Conservation (phyloP, 257 asterid species). For the Ehretia macrophylla region DNA sequence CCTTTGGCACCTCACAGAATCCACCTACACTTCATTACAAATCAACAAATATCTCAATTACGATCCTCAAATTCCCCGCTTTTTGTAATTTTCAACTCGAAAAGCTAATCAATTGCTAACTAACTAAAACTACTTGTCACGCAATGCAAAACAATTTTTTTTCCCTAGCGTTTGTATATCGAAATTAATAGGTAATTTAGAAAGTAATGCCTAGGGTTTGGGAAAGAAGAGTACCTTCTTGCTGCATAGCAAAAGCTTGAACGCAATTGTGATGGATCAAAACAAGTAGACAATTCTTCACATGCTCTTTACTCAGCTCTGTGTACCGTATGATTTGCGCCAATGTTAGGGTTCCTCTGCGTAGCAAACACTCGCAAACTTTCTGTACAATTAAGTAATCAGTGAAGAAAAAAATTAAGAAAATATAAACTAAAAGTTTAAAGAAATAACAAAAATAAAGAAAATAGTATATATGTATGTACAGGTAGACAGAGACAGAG, state of each 20-base stretch:
- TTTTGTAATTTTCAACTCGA: no score
- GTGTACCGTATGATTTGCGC: constrained; percentile 46
- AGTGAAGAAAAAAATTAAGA: background rate
- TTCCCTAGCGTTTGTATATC: no score
- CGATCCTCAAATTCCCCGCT: no score
- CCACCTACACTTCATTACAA: no score
- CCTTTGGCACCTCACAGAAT: no score
- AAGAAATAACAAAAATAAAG: background rate
- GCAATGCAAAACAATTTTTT: no score
- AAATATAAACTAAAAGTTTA: background rate
- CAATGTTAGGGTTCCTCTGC: constrained; percentile 59
- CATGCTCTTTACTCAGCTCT: constrained; percentile 54
- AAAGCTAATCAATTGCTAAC: no score
- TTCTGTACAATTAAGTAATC: constrained; percentile 41
- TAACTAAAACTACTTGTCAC: no score
- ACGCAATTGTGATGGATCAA: constrained; percentile 82
- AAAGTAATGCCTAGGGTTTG: background rate
- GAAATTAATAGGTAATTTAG: background rate
- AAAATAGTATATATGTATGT: background rate
- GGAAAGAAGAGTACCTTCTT: constrained; percentile 50
- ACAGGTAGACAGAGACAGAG: no score
- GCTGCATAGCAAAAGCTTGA: constrained; percentile 59
- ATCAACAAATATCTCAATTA: no score
- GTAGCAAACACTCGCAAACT: constrained; percentile 74
- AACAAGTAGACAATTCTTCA: constrained; percentile 65